Evolutionary conservation across 2,329 filamentous ascomycete species (phyloP).

Genomic region (Monilinia polystroma): DNA sequence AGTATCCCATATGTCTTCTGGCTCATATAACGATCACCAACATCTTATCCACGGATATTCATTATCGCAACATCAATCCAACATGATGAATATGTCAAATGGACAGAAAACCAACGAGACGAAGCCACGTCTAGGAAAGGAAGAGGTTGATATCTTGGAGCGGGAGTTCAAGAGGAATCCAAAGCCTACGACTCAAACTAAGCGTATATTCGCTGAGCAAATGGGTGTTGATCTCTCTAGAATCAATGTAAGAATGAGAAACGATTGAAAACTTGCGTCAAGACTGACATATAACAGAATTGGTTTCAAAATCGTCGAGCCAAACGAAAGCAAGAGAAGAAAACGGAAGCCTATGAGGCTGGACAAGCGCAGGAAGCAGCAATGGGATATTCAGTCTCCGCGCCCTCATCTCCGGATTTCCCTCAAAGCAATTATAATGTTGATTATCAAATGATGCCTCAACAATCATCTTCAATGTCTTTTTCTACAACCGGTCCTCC

Average conservation of each 20-base stretch:
- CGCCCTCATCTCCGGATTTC: slow-evolving; percentile 37
- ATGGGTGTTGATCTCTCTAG: slow-evolving; percentile 63
- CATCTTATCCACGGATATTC: slow-evolving; percentile 29
- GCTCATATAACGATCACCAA: slow-evolving; percentile 29
- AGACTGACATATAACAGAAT: slow-evolving; percentile 48
- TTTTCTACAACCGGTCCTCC: slow-evolving; percentile 31
- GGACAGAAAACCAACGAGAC: slow-evolving; percentile 36
- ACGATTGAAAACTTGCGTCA: not conserved
- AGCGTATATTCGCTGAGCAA: slow-evolving; percentile 59
- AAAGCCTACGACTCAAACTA: slow-evolving; percentile 61
- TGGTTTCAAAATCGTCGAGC: slow-evolving; percentile 69
- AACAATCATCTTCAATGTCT: slow-evolving; percentile 26
- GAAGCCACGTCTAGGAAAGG: slow-evolving; percentile 51
- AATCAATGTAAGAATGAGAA: slow-evolving; percentile 54
- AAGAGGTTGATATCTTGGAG: slow-evolving; percentile 59
- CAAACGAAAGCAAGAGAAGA: slow-evolving; percentile 54
- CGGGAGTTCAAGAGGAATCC: slow-evolving; percentile 62
- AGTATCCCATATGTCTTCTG: slow-evolving; percentile 23
- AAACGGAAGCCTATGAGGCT: slow-evolving; percentile 52
- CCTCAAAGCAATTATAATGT: slow-evolving; percentile 30
- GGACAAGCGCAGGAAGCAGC: slow-evolving; percentile 40
- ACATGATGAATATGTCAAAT: slow-evolving; percentile 33
- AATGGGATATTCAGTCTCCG: slow-evolving; percentile 31
- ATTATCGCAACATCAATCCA: slow-evolving; percentile 39
- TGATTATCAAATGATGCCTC: slow-evolving; percentile 26